phyloP scores from a whole-genome alignment of 768 basidiomycete species.

The Rhodotorula graminis region DNA sequence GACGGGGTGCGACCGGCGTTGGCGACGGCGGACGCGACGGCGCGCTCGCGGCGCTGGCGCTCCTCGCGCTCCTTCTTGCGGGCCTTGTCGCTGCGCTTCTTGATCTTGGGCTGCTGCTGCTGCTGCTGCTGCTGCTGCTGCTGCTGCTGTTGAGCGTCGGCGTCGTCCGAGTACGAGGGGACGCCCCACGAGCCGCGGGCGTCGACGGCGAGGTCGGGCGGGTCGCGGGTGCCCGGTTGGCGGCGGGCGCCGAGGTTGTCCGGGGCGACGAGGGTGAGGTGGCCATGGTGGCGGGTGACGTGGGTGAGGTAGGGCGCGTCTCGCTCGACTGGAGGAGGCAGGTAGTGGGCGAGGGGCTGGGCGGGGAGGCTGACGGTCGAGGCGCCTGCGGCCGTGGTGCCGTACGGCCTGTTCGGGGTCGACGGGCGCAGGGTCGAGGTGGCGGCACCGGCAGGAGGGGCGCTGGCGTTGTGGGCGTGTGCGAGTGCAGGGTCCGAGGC shows the following conservation, averaged over 20 bases:
- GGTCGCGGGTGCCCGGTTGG: conserved; percentile 17
- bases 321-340: neutral
- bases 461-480: neutral
- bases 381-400: neutral
- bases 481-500: neutral
- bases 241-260: conserved; percentile 25
- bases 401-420: neutral
- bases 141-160: neutral
- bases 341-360: neutral
- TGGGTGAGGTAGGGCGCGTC: conserved; percentile 33
- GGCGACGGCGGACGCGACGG: conserved; percentile 11
- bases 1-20: conserved; percentile 18
- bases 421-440: too few species aligned
- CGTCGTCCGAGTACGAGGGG: neutral
- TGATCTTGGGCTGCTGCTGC: neutral
- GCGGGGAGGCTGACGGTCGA: neutral
- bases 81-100: neutral
- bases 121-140: too few species aligned
- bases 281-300: conserved; percentile 27
- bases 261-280: conserved; percentile 26
- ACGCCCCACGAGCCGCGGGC: neutral
- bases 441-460: neutral
- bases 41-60: neutral
- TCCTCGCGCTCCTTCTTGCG: conserved; percentile 3
- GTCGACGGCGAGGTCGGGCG: neutral